Base-by-base conservation (phyloP, 345 rosid species). In the Durio zibethinus region DNA sequence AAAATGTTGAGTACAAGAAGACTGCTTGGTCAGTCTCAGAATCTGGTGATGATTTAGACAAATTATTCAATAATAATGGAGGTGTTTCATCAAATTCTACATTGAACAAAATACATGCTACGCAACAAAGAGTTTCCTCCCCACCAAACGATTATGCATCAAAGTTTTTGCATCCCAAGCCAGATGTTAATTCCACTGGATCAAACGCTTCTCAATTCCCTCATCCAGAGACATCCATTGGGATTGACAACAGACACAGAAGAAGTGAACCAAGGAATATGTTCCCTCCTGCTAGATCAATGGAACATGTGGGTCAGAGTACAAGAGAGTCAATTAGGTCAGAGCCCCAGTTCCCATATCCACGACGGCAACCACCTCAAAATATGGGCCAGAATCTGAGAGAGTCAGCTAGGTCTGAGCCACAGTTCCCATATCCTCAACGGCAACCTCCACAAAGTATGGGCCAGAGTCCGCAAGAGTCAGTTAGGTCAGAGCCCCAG, bases 181-280 rank as follows among this genome's bases (percentile, higher is more conserved):
- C 70, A 33, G 79, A 2, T n/a, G 56, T 14, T 76, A 65, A 56
- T 71, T 36, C 12, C 23, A 42, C 73, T 36, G 59, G 71, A 54
- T 70, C 75, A 62, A 76, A 64, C 35, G 54, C 60, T 5, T 33
- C 38, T 59, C 78, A 64, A 5, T 47, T 68, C n/a, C 20, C 74
- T 33, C 75, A 16, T 23, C 57, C 27, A 1, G 80, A 72, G 63
- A 77, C 73, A 53, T 72, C 86, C 43, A 15, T 21, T 7, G 87
- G 21, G 25, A 35, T 75, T 7, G 83, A 83, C 61, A 90, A 88
- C 69, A 82, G 93, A 70, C 90, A 89, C 36, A 79, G 74, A 66
- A 85, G 80, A 80, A 81, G 76, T 67, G 92, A 87, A 79, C 83
- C 82, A 10, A 82, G 85, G 78, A 81, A 67, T 65, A 83, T 40